Percentiles rank a stretch among this genome's conserved stretches.
phyloP scores from a whole-genome alignment of 1,284 basidiomycete genomes.

The Amylostereum chailletii region DNA sequence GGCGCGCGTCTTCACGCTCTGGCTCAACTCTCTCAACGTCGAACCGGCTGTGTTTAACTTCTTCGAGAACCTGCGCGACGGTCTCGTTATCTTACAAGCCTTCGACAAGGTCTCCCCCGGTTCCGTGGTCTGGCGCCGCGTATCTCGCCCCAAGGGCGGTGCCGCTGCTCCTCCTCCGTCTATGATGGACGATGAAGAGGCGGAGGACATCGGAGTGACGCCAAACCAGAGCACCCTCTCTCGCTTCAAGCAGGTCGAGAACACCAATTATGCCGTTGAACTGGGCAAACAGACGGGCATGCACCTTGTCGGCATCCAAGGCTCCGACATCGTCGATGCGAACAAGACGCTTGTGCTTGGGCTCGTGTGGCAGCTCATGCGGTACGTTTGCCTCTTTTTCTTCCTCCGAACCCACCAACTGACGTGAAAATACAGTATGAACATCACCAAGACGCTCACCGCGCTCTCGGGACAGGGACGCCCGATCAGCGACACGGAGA shows the following conservation, averaged over 20 bases:
- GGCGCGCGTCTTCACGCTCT: constrained; percentile 94
- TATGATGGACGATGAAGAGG: constrained; percentile 48
- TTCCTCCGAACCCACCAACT: constrained; percentile 1
- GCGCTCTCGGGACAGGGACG: constrained; percentile 68
- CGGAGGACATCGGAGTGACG: constrained; percentile 67
- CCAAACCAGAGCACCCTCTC: constrained; percentile 81
- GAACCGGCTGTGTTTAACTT: constrained; percentile 95
- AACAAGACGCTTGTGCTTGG: constrained; percentile 88
- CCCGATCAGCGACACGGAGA: constrained; percentile 86
- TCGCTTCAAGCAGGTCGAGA: constrained; percentile 96
- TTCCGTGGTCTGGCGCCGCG: constrained; percentile 88
- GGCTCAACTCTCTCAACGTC: constrained; percentile 95
- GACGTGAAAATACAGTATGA: constrained; percentile 43
- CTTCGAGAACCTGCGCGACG: constrained; percentile 94
- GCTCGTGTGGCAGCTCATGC: constrained; percentile 97
- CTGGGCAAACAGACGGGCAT: constrained; percentile 88
- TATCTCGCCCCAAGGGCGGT: constrained; percentile 84
- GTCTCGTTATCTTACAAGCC: constrained; percentile 85
- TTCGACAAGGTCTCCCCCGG: constrained; percentile 95
- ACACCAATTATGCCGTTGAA: constrained; percentile 95
- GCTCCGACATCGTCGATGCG: constrained; percentile 94
- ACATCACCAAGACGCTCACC: constrained; percentile 87
- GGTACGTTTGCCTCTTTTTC: constrained; percentile 34
- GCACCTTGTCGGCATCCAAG: constrained; percentile 97
- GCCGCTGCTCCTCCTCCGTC: constrained; percentile 23